phyloP scores from a whole-genome alignment of 2,329 filamentous ascomycete genomes.

The Aureobasidium vineae region DNA sequence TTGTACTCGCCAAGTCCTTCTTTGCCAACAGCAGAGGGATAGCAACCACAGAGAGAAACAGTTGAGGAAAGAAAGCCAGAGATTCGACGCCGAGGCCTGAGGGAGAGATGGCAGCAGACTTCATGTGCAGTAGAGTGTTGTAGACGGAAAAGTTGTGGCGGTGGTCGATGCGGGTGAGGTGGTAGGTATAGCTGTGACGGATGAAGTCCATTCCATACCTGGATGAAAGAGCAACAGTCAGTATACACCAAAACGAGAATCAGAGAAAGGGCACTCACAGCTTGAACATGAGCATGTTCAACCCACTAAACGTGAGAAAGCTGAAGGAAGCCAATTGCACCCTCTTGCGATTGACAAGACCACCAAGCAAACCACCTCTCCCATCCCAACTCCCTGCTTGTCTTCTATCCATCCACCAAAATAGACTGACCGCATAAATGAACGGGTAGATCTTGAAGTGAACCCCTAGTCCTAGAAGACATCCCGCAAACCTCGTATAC shows the following conservation, averaged over 20 bases:
- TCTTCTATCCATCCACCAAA: conserved; percentile 73
- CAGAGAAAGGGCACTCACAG: conserved; percentile 53
- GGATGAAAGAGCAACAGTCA: no score
- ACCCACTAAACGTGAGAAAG: conserved; percentile 65
- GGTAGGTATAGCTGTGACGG: conserved; percentile 88
- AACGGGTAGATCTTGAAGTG: conserved; percentile 99
- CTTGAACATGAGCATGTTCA: conserved; percentile 78
- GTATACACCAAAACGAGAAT: no score
- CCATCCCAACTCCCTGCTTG: conserved; percentile 17
- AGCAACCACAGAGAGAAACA: conserved; percentile 72
- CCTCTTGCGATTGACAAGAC: conserved; percentile 42
- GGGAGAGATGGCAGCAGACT: conserved; percentile 59
- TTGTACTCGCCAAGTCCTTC: conserved; percentile 73
- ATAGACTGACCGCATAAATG: conserved; percentile 79
- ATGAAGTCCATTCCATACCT: conserved; percentile 80
- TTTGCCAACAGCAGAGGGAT: conserved; percentile 77
- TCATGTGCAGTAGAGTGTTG: conserved; percentile 85
- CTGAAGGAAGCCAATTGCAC: conserved; percentile 62
- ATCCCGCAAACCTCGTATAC: conserved; percentile 64
- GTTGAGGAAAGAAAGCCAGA: conserved; percentile 83
- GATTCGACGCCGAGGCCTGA: conserved; percentile 63
- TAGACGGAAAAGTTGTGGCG: conserved; percentile 98
- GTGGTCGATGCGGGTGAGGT: conserved; percentile 89
- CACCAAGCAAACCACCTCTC: neutral
- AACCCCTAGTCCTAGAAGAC: conserved; percentile 76